Conservation (phyloP, 306 rosid species). For the Ormosia emarginata region DNA sequence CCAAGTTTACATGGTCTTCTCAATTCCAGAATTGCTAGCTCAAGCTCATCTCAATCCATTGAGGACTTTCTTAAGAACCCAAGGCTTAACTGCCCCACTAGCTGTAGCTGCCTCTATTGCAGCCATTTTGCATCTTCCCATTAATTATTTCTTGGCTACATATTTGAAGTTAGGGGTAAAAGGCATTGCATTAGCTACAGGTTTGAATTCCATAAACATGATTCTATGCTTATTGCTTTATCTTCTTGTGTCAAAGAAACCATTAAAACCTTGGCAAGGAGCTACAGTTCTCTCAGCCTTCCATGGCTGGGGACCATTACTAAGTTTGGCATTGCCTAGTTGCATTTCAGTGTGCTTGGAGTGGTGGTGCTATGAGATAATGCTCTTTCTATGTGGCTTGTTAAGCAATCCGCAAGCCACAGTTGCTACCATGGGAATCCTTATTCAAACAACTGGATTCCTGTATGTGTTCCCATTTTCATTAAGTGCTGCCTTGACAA, state of each 20-base stretch:
- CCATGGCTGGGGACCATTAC: slow-evolving; percentile 66
- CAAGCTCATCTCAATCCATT: slow-evolving; percentile 68
- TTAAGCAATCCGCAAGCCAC: slow-evolving; percentile 60
- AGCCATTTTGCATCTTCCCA: slow-evolving; percentile 57
- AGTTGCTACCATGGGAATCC: slow-evolving; percentile 82
- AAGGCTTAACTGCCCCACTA: slow-evolving; percentile 60
- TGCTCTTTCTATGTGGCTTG: slow-evolving; percentile 71
- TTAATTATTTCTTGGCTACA: slow-evolving; percentile 49
- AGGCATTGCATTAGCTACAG: slow-evolving; percentile 67
- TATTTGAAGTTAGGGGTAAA: slow-evolving; percentile 60
- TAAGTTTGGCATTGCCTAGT: slow-evolving; percentile 70
- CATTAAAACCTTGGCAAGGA: slow-evolving; percentile 76
- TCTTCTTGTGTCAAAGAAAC: slow-evolving; percentile 42
- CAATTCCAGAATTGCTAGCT: slow-evolving; percentile 75
- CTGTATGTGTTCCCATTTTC: slow-evolving; percentile 64
- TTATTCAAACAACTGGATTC: slow-evolving; percentile 76
- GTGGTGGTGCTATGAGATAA: slow-evolving; percentile 93
- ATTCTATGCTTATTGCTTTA: slow-evolving; percentile 57
- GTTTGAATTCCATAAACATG: slow-evolving; percentile 62
- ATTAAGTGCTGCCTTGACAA: slow-evolving; percentile 55
- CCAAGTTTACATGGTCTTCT: slow-evolving; percentile 56
- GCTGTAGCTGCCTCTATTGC: slow-evolving; percentile 63
- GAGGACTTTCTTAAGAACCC: slow-evolving; percentile 63
- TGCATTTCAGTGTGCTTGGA: slow-evolving; percentile 70
- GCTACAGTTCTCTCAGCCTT: slow-evolving; percentile 36